Evolutionary conservation across 2,329 filamentous ascomycete genomes (phyloP).

Genomic region (Talaromyces islandicus): DNA sequence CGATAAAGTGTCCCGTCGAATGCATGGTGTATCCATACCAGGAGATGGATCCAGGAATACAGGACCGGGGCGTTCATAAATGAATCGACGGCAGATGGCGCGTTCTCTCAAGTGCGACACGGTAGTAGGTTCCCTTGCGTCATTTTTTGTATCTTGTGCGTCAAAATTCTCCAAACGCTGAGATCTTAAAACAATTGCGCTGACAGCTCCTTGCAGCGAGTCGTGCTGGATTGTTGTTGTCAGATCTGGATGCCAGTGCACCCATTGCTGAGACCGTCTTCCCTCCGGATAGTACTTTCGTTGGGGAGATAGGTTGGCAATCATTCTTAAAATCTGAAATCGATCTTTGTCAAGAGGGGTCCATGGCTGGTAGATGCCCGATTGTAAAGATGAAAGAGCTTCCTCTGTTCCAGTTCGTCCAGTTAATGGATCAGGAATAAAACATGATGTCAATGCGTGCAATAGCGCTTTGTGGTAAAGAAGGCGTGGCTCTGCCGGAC

Average conservation of each 20-base stretch:
- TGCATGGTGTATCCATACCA: background rate
- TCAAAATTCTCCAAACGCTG: background rate
- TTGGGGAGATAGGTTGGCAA: constrained; percentile 32
- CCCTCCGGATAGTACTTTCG: constrained; percentile 41
- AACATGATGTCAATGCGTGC: constrained; percentile 57
- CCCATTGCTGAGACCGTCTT: constrained; percentile 37
- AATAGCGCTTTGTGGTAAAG: constrained; percentile 53
- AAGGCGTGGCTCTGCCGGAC: constrained; percentile 50
- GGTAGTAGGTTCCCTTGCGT: background rate
- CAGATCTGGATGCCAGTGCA: constrained; percentile 37
- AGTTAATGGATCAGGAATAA: constrained; percentile 54
- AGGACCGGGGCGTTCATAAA: constrained; percentile 14
- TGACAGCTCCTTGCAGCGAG: constrained; percentile 14
- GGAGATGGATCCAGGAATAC: background rate
- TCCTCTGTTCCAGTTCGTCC: constrained; percentile 57
- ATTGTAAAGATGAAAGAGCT: constrained; percentile 45
- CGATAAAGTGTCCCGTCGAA: background rate
- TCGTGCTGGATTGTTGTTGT: constrained; percentile 39
- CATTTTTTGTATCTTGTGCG: background rate
- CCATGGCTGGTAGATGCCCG: constrained; percentile 50
- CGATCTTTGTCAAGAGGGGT: constrained; percentile 18
- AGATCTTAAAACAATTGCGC: constrained; percentile 20
- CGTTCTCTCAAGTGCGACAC: constrained; percentile 6
- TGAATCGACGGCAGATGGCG: constrained; percentile 37
- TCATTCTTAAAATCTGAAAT: constrained; percentile 13